phyloP scores from a whole-genome alignment of 2,329 filamentous ascomycete species.

The Monilinia fructigena region DNA sequence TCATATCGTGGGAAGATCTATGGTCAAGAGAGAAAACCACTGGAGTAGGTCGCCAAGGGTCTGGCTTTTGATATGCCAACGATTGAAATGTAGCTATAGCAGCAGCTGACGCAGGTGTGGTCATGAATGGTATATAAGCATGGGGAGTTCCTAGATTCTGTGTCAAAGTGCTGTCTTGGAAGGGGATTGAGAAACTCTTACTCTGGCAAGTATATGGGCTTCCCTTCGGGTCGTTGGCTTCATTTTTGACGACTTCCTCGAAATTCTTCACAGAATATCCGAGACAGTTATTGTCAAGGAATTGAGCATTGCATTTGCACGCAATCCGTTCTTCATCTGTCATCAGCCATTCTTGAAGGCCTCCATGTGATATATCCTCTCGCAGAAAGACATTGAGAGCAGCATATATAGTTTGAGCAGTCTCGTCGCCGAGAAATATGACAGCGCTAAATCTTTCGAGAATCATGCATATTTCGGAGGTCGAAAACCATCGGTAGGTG shows the following conservation, averaged over 20 bases:
- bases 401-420: constrained; percentile 44
- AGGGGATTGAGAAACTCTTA: constrained; percentile 17
- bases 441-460: constrained; percentile 45
- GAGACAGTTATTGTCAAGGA: constrained; percentile 40
- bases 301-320: constrained; percentile 46
- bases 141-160: constrained; percentile 40
- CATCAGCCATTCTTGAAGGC: constrained; percentile 44
- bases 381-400: constrained; percentile 47
- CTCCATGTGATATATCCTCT: constrained; percentile 43
- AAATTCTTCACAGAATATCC: constrained; percentile 34
- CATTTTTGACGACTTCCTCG: constrained; percentile 29
- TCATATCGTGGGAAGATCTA: constrained; percentile 38
- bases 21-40: constrained; percentile 43
- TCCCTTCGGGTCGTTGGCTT: constrained; percentile 23
- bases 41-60: constrained; percentile 44
- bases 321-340: constrained; percentile 36
- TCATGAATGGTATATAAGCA: constrained; percentile 40
- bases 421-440: constrained; percentile 45
- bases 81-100: constrained; percentile 40
- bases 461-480: constrained; percentile 46
- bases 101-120: constrained; percentile 38
- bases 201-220: constrained; percentile 28
- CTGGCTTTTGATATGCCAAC: constrained; percentile 34
- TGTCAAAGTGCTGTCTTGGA: background rate
- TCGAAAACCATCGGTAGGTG: constrained; percentile 46